Base-by-base conservation (phyloP, 768 basidiomycete species). In the Lactifluus pinguis region DNA sequence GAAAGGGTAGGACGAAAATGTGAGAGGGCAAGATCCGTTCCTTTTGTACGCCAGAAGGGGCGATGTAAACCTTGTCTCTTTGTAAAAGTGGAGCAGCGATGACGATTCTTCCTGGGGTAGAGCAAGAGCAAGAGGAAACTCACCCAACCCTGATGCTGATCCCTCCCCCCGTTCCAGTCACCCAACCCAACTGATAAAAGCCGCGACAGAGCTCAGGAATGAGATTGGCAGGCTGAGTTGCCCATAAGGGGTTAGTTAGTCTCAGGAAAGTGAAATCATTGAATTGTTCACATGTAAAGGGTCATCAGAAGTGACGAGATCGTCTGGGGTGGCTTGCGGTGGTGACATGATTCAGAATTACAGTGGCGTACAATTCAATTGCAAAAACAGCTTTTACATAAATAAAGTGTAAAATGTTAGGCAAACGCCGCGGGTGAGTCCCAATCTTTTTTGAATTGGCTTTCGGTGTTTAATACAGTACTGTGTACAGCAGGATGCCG, bases 161-260 rank as follows among this genome's bases (percentile, higher is more conserved):
- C 0, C 89, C 89, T 29, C 84, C 84, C 6, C 91, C 92, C 2
- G 92, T 94, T 15, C 92, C 92, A 3, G 92, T 94, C 1, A 94
- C 92, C 92, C 92, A 94, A 14, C 92, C 92, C 21, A 94, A 80
- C 75, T 74, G 80, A 74, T 94, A 94, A 72, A 95, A 94, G 6
- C 83, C 81, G 48, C 82, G 76, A 71, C 92, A 95, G 1, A 95
- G 79, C 68, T 90, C 88, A 36, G 88, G 88, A 55, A 94, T 94
- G 63, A 94, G 79, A 72, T 92, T 93, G n/a, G 92, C 92, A 19
- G 92, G 92, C 85, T 95, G 76, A 15, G 19, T 17, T 10, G 1
- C 10, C 42, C 9, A 52, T 17, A 52, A 34, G 50, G 19, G 34
- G 59, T 60, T 50, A 55, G 60, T 42, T 50, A 53, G 60, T 42